Percentiles rank a stretch among this genome's conserved stretches.
Evolutionary conservation across 1,139 yeast species (phyloP).

Genomic region (Debaryomyces subglobosus): DNA sequence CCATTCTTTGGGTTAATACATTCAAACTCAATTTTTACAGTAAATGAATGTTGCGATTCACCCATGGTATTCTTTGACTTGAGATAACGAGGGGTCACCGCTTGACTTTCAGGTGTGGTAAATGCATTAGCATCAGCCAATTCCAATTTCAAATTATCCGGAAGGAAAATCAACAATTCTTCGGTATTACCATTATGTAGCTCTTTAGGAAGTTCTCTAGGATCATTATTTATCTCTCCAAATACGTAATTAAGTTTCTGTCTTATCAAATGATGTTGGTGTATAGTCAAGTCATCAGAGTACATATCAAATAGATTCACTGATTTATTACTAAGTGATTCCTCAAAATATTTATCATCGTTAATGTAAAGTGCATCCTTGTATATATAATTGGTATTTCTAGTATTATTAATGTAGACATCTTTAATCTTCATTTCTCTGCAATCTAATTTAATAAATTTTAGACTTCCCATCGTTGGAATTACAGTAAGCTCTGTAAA

Average conservation of each 20-base stretch:
- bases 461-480: slow-evolving; percentile 65
- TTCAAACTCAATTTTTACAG: slow-evolving; percentile 68
- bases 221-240: slow-evolving; percentile 50
- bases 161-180: slow-evolving; percentile 71
- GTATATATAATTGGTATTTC: slow-evolving; percentile 39
- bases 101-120: slow-evolving; percentile 45
- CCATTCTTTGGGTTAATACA: slow-evolving; percentile 75
- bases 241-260: slow-evolving; percentile 65
- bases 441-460: slow-evolving; percentile 72
- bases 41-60: slow-evolving; percentile 70
- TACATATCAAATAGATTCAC: slow-evolving; percentile 46
- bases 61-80: slow-evolving; percentile 33
- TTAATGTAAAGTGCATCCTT: slow-evolving; percentile 44
- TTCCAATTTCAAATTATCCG: slow-evolving; percentile 67
- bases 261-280: slow-evolving; percentile 67
- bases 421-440: slow-evolving; percentile 70
- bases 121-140: slow-evolving; percentile 55
- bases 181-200: slow-evolving; percentile 55
- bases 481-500: slow-evolving; percentile 80
- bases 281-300: slow-evolving; percentile 46
- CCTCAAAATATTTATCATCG: slow-evolving; percentile 33
- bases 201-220: slow-evolving; percentile 22
- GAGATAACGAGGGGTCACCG: slow-evolving; percentile 43
- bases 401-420: slow-evolving; percentile 59
- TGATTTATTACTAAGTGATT: slow-evolving; percentile 21